phyloP scores from a whole-genome alignment of 768 basidiomycete species.

The Panus rudis region DNA sequence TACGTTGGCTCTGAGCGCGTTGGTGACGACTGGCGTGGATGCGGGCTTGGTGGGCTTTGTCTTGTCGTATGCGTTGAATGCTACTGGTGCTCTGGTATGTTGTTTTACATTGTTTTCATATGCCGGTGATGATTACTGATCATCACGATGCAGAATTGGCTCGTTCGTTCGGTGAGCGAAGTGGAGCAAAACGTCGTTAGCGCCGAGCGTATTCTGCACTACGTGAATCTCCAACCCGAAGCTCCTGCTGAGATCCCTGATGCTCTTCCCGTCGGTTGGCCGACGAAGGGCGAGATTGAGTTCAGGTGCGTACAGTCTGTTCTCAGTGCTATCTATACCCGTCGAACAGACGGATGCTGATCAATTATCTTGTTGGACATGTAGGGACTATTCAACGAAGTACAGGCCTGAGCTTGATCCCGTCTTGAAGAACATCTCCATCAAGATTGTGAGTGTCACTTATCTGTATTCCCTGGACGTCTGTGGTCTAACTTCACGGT shows the following conservation, averaged over 20 bases:
- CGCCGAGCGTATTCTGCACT: slow-evolving; percentile 82
- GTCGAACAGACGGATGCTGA: slow-evolving; percentile 5
- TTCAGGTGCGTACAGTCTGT: slow-evolving; percentile 62
- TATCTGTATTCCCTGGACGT: neutral
- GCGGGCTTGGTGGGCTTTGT: slow-evolving; percentile 85
- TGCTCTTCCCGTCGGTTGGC: slow-evolving; percentile 61
- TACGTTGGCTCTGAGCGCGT: slow-evolving; percentile 54
- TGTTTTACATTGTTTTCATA: slow-evolving; percentile 2
- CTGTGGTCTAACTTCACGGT: slow-evolving; percentile 6
- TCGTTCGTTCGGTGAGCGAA: slow-evolving; percentile 77
- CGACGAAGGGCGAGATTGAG: slow-evolving; percentile 60
- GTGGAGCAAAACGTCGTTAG: slow-evolving; percentile 89
- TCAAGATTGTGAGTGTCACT: slow-evolving; percentile 56
- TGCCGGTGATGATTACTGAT: slow-evolving; percentile 3
- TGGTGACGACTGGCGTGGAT: slow-evolving; percentile 74
- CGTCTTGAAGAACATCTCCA: slow-evolving; percentile 67
- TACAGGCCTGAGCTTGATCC: slow-evolving; percentile 79
- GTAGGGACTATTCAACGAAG: slow-evolving; percentile 61
- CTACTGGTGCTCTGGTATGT: slow-evolving; percentile 73
- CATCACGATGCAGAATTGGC: slow-evolving; percentile 53
- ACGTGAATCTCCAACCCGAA: slow-evolving; percentile 67
- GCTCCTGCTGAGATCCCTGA: slow-evolving; percentile 66
- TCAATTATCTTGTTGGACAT: too few relatives aligned
- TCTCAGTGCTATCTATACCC: neutral
- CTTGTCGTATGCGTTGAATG: slow-evolving; percentile 76